A percentile compares a stretch with the other conserved stretches of the same genome.
Evolutionary conservation across 2,329 filamentous ascomycete species (phyloP).

Genomic region (Talaromyces sp.): DNA sequence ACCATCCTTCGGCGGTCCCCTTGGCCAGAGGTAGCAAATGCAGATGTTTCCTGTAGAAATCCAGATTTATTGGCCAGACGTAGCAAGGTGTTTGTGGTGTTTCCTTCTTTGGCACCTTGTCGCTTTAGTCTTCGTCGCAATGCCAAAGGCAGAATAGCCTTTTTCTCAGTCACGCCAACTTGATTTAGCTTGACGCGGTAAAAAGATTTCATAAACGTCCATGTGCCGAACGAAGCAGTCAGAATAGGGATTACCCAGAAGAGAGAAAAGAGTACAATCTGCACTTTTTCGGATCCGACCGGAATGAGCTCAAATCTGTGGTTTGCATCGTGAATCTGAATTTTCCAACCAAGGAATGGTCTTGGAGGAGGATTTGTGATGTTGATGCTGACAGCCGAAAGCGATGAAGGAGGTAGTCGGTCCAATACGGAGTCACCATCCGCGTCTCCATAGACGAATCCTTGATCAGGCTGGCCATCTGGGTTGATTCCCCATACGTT

Average conservation of each 20-base stretch:
- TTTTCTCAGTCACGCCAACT: slow-evolving; percentile 50
- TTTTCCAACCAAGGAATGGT: slow-evolving; percentile 52
- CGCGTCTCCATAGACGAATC: slow-evolving; percentile 56
- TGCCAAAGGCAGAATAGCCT: slow-evolving; percentile 32
- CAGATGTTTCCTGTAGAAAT: slow-evolving; percentile 32
- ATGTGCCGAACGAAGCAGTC: slow-evolving; percentile 47
- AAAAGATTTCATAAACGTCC: slow-evolving; percentile 56
- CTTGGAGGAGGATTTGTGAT: slow-evolving; percentile 52
- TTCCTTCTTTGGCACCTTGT: slow-evolving; percentile 18
- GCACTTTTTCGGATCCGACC: slow-evolving; percentile 48
- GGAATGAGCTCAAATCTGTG: slow-evolving; percentile 50
- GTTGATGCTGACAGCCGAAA: slow-evolving; percentile 54
- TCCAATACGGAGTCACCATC: slow-evolving; percentile 58
- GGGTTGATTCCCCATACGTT: slow-evolving; percentile 65
- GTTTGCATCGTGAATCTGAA: slow-evolving; percentile 52
- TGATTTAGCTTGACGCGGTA: slow-evolving; percentile 61
- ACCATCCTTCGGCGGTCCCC: slow-evolving; percentile 46
- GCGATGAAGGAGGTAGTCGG: slow-evolving; percentile 55
- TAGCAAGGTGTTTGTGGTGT: slow-evolving; percentile 29
- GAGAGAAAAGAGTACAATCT: slow-evolving; percentile 52
- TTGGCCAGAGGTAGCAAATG: slow-evolving; percentile 24
- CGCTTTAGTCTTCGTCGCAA: slow-evolving; percentile 32
- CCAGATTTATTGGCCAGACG: slow-evolving; percentile 30
- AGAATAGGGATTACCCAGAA: slow-evolving; percentile 51
- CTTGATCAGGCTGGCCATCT: slow-evolving; percentile 57